A percentile compares a stretch with the other conserved stretches of the same genome.
phyloP scores from a whole-genome alignment of 345 rosid species.

The Brassica incana region DNA sequence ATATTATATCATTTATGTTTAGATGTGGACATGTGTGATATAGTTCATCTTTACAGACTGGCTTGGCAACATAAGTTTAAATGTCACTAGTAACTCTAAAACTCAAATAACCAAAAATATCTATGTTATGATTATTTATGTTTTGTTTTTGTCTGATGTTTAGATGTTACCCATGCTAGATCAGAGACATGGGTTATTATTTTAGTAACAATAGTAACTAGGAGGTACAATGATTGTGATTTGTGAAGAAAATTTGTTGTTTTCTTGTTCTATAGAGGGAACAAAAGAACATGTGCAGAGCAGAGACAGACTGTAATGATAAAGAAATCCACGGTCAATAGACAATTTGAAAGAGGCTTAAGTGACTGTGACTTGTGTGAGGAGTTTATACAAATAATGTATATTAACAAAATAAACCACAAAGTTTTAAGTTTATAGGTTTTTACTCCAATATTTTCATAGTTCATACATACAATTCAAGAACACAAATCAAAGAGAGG shows the following conservation, averaged over 20 bases:
- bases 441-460: background rate
- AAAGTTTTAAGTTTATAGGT: background rate
- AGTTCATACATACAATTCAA: background rate
- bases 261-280: conserved; percentile 29
- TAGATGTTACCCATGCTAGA: conserved; percentile 15
- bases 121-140: conserved; percentile 27
- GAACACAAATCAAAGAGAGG: background rate
- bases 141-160: conserved; percentile 25
- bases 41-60: conserved; percentile 35
- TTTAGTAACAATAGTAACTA: background rate
- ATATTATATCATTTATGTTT: background rate
- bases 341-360: conserved; percentile 6
- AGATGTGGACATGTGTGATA: conserved; percentile 28
- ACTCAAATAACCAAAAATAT: background rate
- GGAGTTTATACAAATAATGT: conserved; percentile 3
- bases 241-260: conserved; percentile 29
- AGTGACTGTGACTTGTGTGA: conserved; percentile 26
- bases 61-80: conserved; percentile 2
- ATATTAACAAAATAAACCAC: background rate
- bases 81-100: background rate
- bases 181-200: conserved; percentile 20
- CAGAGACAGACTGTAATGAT: conserved; percentile 36
- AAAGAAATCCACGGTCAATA: conserved; percentile 23
- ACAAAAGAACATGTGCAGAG: conserved; percentile 44
- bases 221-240: conserved; percentile 36